These are phyloP conservation scores for Massarina eburnea DNA, from an alignment of 2,329 filamentous ascomycete genomes.

Conservation along the genomic window DNA sequence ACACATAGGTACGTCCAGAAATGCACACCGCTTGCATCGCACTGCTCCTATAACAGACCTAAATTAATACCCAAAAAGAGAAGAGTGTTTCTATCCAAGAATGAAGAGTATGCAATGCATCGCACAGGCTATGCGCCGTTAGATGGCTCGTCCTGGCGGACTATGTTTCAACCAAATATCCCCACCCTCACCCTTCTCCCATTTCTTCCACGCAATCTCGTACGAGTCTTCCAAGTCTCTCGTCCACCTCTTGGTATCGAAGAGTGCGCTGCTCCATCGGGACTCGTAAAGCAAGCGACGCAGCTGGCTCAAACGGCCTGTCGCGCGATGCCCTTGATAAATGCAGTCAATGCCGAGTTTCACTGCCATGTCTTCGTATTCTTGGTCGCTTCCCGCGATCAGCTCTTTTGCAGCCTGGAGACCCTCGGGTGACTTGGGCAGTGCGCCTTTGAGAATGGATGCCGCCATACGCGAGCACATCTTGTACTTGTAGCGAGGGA, in stretches of 20 bases:
- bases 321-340: conserved; percentile 35
- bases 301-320: conserved; percentile 74
- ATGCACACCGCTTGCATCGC: too few species aligned
- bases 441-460: conserved; percentile 85
- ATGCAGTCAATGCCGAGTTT: conserved; percentile 33
- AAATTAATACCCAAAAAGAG: too few species aligned
- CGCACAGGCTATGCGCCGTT: conserved; percentile 20
- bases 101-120: too few species aligned
- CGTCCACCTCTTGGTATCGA: conserved; percentile 92
- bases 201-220: conserved; percentile 81
- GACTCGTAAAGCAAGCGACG: conserved; percentile 79
- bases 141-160: neutral
- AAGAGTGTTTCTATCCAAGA: too few species aligned
- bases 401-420: conserved; percentile 69
- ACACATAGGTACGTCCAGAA: too few species aligned
- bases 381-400: conserved; percentile 73
- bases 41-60: too few species aligned
- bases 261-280: conserved; percentile 84
- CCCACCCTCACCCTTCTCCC: conserved; percentile 83
- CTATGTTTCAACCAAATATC: conserved; percentile 74
- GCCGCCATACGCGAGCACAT: conserved; percentile 99
- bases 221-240: conserved; percentile 86
- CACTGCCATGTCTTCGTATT: conserved; percentile 71
- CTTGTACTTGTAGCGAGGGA: conserved; percentile 92
- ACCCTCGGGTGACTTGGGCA: conserved; percentile 73